These are phyloP conservation scores for Cladosporium sp. DNA, from an alignment of 2,329 filamentous ascomycete species.

Conservation along the genomic window DNA sequence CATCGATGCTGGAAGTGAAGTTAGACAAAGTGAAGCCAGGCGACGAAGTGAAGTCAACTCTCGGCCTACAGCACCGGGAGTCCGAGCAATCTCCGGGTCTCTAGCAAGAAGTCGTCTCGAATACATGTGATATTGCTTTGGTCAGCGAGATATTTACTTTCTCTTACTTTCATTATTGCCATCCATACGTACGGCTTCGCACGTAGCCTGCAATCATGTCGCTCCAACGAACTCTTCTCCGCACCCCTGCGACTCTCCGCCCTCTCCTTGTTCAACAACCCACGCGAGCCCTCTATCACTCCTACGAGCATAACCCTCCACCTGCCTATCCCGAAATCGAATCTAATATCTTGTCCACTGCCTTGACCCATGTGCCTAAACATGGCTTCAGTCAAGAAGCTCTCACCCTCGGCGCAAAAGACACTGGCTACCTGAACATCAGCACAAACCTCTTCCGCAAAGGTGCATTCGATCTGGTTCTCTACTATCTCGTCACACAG, in stretches of 20 bases:
- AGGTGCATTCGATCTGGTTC: slow-evolving; percentile 76
- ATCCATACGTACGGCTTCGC: no score
- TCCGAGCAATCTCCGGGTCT: no score
- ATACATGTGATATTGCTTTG: no score
- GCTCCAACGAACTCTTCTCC: slow-evolving; percentile 24
- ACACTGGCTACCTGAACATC: slow-evolving; percentile 82
- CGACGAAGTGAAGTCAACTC: no score
- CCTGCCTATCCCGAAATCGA: slow-evolving; percentile 66
- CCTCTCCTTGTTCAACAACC: slow-evolving; percentile 23
- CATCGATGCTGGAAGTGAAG: no score
- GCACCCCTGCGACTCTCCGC: slow-evolving; percentile 22
- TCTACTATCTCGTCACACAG: slow-evolving; percentile 68
- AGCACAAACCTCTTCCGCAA: slow-evolving; percentile 77
- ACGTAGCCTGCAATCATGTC: slow-evolving; percentile 21
- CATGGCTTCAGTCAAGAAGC: slow-evolving; percentile 77
- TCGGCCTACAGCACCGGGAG: no score
- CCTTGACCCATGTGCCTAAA: slow-evolving; percentile 70
- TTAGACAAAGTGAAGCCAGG: no score
- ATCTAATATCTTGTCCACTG: slow-evolving; percentile 73
- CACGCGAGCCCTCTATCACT: slow-evolving; percentile 57
- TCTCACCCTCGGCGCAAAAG: slow-evolving; percentile 72
- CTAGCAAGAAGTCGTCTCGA: no score
- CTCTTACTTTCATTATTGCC: no score
- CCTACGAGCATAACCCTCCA: slow-evolving; percentile 62
- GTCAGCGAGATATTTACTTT: no score